Conservation (phyloP, 306 rosid species). For the Quercus alba region DNA sequence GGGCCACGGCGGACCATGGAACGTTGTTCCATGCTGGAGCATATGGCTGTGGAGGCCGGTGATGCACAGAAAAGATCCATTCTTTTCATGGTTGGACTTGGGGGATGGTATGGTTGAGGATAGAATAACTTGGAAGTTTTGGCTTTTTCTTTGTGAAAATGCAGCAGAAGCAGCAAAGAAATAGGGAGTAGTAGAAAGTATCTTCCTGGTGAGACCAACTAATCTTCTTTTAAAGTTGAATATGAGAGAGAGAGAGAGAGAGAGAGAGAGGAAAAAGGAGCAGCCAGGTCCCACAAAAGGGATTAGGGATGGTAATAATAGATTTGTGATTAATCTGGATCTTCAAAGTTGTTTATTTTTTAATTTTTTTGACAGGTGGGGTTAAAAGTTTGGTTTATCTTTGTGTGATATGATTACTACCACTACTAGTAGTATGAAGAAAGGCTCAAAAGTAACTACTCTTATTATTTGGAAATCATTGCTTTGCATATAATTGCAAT, state of each 20-base stretch:
- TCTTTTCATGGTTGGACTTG: constrained; percentile 40
- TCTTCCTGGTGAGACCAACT: constrained; percentile 19
- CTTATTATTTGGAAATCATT: constrained; percentile 57
- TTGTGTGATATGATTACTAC: constrained; percentile 48
- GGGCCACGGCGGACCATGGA: constrained; percentile 33
- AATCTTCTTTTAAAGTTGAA: constrained; percentile 14
- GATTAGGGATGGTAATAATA: constrained; percentile 17
- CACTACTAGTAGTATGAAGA: constrained; percentile 39
- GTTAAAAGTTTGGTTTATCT: constrained; percentile 30
- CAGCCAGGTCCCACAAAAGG: constrained; percentile 28
- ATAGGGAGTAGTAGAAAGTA: background rate
- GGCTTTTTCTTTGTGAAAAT: background rate
- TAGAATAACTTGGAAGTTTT: background rate
- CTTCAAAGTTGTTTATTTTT: constrained; percentile 19
- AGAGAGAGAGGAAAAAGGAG: constrained; percentile 8
- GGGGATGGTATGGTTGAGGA: background rate
- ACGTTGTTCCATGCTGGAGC: constrained; percentile 49
- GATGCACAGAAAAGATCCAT: constrained; percentile 71
- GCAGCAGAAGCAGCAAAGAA: background rate
- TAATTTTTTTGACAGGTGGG: background rate
- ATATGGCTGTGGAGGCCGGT: constrained; percentile 62
- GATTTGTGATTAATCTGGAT: constrained; percentile 32
- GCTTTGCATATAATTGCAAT: background rate
- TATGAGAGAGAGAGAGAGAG: background rate
- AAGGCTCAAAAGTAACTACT: constrained; percentile 16